Evolutionary conservation across 345 rosid species (phyloP), one percentile per base, ranked within the genome.

Genomic region (Brassica rapa): DNA sequence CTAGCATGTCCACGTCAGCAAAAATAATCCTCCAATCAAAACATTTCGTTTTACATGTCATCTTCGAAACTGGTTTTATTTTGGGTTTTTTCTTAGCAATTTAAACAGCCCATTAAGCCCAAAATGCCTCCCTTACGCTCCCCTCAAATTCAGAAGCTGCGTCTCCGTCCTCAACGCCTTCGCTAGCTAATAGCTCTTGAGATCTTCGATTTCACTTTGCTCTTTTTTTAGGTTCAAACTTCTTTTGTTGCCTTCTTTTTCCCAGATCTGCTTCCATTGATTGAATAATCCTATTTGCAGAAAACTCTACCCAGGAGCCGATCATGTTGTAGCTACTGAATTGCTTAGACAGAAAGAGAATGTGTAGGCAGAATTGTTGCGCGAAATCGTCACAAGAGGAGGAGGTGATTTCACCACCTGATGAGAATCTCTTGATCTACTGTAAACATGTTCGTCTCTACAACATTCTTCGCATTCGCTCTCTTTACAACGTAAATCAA

Each of bases 401-500:
- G 60, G 60, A 53, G 10, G 60, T 53, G 60, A 1, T 53, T 16
- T 53, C 60, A 53, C 60, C 60, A 53, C 60, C 60, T 53, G 60
- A 53, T 53, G 60, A 53, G 60, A 53, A 53, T 53, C 60, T 53
- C 8, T 53, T 53, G 60, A 53, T 53, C 23, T 53, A 15, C 19
- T 53, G 60, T 7, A 53, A 53, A 53, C 60, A 24, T 53, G 60
- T 53, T 53, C 60, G 60, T 6, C 60, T 53, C 24, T 53, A 53
- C 60, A 16, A 53, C 60, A 53, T 53, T 53, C 60, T 53, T 53
- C 60, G 24, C 60, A 15, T 74, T 66, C 97, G 98, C n/a, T 86
- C 92, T 5, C 70, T 53, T 4, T 66, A 78, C 74, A 93, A 89
- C 70, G 98, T 91, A 53, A 53, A 0, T 3, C 7, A 16, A 2